Base-by-base conservation (phyloP, 495 filamentous ascomycete species). In the Neurospora cerealis region DNA sequence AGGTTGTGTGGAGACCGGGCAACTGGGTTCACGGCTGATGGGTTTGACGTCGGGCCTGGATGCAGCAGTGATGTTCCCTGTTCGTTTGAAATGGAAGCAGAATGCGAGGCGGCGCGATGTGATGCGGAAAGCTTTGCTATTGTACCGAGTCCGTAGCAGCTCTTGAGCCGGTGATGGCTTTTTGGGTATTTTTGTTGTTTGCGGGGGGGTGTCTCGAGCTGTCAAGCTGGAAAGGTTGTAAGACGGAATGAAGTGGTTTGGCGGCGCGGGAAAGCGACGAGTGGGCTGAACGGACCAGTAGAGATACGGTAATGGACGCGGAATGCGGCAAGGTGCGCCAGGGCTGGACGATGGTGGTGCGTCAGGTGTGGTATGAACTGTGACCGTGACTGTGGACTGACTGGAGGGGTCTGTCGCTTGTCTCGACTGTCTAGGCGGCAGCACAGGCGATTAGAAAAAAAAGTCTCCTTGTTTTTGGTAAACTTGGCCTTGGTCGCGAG, bases 201-300 rank as follows among this genome's bases (percentile, higher is more conserved):
- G 73, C 74, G 72, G 73, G 72, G 70, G 24, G 70, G 44, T 34
- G 38, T 72, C 21, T 72, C 71, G 71, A 72, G 37, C 70, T 74
- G 76, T 66, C 28, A 66, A 66, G 54, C 69, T 73, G 76, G 74
- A 76, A 78, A 74, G 76, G 69, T 70, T 73, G 54, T 62, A 70
- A 69, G 71, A 73, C 75, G 78, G 74, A 78, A 80, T 78, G 78
- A 74, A 74, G 75, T 77, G 62, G 72, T 71, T 74, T 69, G 71
- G 62, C 9, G 71, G 77, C 72, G 34, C 75, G 74, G 77, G 75
- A 75, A 75, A 17, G 54, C 28, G 54, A 32, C 15, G 3, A 66
- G 28, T 66, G 54, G 54, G 54, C 15, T 66, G 28, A 36, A 66
- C 54, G 54, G 28, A 66, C 54, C 54, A 66, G 54, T 66, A 66